Percentiles rank a stretch among this genome's conserved stretches.
These are phyloP conservation scores for Aaosphaeria pasadenensis DNA, from an alignment of 2,329 filamentous ascomycete species.

Conservation along the genomic window DNA sequence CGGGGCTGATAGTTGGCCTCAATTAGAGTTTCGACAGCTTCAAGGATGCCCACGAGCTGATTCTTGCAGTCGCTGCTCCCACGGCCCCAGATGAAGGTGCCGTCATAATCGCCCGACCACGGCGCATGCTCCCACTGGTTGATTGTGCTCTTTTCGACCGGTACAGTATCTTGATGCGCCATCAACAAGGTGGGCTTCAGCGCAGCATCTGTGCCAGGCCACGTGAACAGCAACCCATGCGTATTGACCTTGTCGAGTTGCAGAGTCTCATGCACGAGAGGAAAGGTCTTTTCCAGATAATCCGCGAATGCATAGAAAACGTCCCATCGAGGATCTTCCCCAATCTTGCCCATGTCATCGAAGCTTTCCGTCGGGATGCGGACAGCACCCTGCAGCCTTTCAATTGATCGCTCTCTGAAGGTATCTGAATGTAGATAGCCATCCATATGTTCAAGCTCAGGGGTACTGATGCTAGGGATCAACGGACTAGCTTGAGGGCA, in stretches of 20 bases:
- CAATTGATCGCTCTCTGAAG: slow-evolving; percentile 30
- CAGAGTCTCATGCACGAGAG: slow-evolving; percentile 41
- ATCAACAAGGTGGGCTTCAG: slow-evolving; percentile 59
- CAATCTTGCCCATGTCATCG: slow-evolving; percentile 54
- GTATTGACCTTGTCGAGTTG: slow-evolving; percentile 56
- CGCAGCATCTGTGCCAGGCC: slow-evolving; percentile 49
- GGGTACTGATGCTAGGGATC: slow-evolving; percentile 16
- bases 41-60: slow-evolving; percentile 55
- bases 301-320: slow-evolving; percentile 55
- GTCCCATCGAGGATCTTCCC: slow-evolving; percentile 58
- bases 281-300: slow-evolving; percentile 28
- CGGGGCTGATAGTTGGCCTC: slow-evolving; percentile 51
- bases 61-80: slow-evolving; percentile 62
- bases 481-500: slow-evolving; percentile 29
- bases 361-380: slow-evolving; percentile 56
- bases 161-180: slow-evolving; percentile 65
- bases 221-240: slow-evolving; percentile 58
- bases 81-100: slow-evolving; percentile 59
- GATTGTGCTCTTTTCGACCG: slow-evolving; percentile 48
- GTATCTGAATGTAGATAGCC: slow-evolving; percentile 22
- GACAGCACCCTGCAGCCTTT: slow-evolving; percentile 46
- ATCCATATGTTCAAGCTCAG: slow-evolving; percentile 26
- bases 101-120: slow-evolving; percentile 56
- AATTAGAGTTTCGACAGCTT: slow-evolving; percentile 55
- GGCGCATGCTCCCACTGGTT: slow-evolving; percentile 61